These are phyloP conservation scores for Warburgia ugandensis DNA, from an alignment of 164 flowering plant genomes.

Conservation along the genomic window DNA sequence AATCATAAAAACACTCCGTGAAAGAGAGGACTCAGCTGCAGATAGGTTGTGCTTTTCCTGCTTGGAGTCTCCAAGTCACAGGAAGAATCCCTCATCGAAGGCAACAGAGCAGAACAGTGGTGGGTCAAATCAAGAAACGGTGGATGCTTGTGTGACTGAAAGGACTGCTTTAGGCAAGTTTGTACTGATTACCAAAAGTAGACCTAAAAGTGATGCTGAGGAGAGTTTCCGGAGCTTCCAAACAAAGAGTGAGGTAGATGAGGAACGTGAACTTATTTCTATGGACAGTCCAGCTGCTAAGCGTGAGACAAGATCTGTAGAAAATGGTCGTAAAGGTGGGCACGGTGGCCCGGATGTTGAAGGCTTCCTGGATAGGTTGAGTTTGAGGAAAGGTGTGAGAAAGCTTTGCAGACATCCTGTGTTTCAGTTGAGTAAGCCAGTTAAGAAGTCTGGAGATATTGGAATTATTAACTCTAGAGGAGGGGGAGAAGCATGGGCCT, in stretches of 20 bases:
- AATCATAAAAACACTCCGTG: conserved; percentile 18
- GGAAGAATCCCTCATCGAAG: conserved; percentile 16
- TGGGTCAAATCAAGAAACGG: conserved; percentile 10
- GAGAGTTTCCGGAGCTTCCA: conserved; percentile 37
- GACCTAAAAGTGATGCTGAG: conserved; percentile 29
- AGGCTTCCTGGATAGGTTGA: conserved; percentile 39
- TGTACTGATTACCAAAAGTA: conserved; percentile 23
- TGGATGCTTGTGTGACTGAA: conserved; percentile 8
- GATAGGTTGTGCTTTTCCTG: conserved; percentile 11
- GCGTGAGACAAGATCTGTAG: conserved; percentile 13
- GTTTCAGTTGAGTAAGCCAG: conserved; percentile 53
- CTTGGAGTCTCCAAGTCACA: conserved; percentile 16
- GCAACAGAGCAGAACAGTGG: conserved; percentile 4
- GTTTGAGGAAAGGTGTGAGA: conserved; percentile 57
- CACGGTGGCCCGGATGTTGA: conserved; percentile 32
- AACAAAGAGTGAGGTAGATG: conserved; percentile 25
- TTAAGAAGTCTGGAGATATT: conserved; percentile 32
- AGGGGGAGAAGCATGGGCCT: conserved; percentile 38
- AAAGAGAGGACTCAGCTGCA: conserved; percentile 23
- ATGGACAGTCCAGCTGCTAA: conserved; percentile 13
- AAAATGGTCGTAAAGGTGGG: conserved; percentile 20
- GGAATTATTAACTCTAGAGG: conserved; percentile 37
- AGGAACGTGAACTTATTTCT: conserved; percentile 23
- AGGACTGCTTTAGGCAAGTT: conserved; percentile 11
- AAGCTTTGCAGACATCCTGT: conserved; percentile 66